Evolutionary conservation across 441 rosid species (phyloP).

Genomic region (Eruca vesicaria): DNA sequence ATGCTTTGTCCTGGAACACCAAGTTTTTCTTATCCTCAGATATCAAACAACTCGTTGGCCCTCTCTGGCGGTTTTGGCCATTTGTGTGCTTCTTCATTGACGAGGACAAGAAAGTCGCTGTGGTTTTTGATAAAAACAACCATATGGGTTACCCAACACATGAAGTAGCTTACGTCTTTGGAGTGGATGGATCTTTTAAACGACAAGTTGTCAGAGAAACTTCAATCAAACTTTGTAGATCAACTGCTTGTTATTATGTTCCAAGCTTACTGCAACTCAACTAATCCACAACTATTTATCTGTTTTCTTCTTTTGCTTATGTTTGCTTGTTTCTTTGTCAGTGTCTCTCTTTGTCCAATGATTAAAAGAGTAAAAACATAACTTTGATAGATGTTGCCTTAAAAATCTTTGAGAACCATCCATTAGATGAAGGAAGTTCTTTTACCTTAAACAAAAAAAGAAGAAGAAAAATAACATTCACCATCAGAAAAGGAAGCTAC

Average conservation of each 20-base stretch:
- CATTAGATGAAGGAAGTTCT: slow-evolving; percentile 9
- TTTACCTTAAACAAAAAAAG: slow-evolving; percentile 6
- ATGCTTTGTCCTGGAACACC: neutral
- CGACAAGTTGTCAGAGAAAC: neutral
- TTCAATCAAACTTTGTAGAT: neutral
- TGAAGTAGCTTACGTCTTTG: neutral
- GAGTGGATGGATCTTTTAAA: neutral
- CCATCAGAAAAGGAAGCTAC: slow-evolving; percentile 85
- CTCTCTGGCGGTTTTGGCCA: neutral
- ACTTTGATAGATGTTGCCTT: too few species aligned
- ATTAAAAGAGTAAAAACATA: too few species aligned
- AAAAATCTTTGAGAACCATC: too few species aligned
- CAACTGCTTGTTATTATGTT: neutral
- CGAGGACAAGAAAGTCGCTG: too few species aligned
- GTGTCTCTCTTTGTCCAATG: too few species aligned
- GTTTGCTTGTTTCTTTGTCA: too few species aligned
- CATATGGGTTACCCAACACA: rapidly evolving
- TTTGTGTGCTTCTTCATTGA: neutral
- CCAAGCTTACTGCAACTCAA: neutral
- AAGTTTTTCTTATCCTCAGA: neutral
- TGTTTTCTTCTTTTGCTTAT: too few species aligned
- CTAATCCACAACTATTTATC: too few species aligned
- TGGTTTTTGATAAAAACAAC: neutral
- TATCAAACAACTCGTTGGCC: neutral
- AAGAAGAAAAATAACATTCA: slow-evolving; percentile 49